Evolutionary conservation across 306 rosid genomes (phyloP), one percentile per base, ranked within the genome.

Genomic region (Abrus pulchellus): DNA sequence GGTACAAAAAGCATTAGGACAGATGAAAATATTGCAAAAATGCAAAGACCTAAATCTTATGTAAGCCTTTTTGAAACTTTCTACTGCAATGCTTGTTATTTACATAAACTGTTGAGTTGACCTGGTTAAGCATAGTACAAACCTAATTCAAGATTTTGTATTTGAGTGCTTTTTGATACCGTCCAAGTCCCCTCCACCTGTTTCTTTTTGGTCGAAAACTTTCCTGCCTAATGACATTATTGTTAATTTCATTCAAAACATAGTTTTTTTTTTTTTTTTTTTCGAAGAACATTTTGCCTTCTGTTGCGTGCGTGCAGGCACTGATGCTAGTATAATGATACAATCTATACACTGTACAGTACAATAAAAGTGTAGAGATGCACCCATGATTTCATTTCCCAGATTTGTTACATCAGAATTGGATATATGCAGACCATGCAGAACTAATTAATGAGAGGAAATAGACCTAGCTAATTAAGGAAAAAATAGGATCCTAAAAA

Each of bases 71-170:
- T 47, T 32, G 40, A n/a, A 8, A 27, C 47, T 52, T 63, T 79
- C 62, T 66, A 36, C 68, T 47, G 34, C 74, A 57, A 61, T 75
- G 50, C 50, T 62, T 75, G 50, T 52, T 85, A 30, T 59, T 73
- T 66, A 27, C 74, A 34, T 66, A 13, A 33, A 72, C 27, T 49
- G 61, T 67, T 72, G 33, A 59, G 50, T 74, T 62, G 70, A 80
- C 80, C 13, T n/a, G 13, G 53, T 68, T 45, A 47, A 63, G 43
- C 5, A 20, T 20, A 20, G 20, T 20, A 20, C 20, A 20, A 20
- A 20, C 20, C 20, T 20, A 20, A 20, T 20, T 20, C 20, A 20
- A 20, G 20, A 20, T 34, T 62, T 36, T 34, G 29, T 62, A 62
- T 62, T 62, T 62, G 47, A 62, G 68, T 3, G 0, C 28, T 30